Conservation (phyloP, 257 asterid species). For the Gynochthodes officinalis region DNA sequence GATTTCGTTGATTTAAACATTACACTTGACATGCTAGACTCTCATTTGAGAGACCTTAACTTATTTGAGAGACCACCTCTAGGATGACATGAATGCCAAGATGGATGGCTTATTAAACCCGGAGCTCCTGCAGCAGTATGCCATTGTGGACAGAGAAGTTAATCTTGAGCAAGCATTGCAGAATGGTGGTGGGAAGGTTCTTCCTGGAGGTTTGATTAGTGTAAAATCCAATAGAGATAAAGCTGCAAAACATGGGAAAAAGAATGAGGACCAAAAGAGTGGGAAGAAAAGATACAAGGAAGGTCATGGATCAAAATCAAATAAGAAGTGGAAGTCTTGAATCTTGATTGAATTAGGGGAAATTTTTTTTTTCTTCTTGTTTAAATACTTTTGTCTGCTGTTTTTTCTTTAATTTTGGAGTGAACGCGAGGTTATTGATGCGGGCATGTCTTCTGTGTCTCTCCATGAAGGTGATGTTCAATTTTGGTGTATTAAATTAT, state of each 20-base stretch:
- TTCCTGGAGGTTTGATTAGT: slow-evolving; percentile 53
- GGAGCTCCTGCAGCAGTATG: slow-evolving; percentile 62
- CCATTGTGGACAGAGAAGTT: slow-evolving; percentile 63
- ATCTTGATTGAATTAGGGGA: slow-evolving; percentile 5
- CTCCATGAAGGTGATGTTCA: slow-evolving; percentile 13
- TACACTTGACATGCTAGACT: not conserved
- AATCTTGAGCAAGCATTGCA: slow-evolving; percentile 76
- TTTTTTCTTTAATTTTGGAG: too few species aligned
- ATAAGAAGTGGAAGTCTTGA: slow-evolving; percentile 53
- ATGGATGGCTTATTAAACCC: slow-evolving; percentile 45
- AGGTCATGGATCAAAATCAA: slow-evolving; percentile 48
- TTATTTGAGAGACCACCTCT: slow-evolving; percentile 15
- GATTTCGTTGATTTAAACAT: not conserved
- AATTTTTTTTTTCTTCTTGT: not conserved
- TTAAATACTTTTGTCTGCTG: not conserved
- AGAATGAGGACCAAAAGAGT: slow-evolving; percentile 22
- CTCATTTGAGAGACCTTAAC: not conserved
- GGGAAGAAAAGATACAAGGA: slow-evolving; percentile 59
- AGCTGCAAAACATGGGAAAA: slow-evolving; percentile 32
- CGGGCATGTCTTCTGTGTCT: too few species aligned
- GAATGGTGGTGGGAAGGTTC: slow-evolving; percentile 43
- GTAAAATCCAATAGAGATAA: slow-evolving; percentile 50
- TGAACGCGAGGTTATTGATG: too few species aligned
- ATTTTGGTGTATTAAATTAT: not conserved
- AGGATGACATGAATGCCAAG: slow-evolving; percentile 61